These are phyloP conservation scores for Linderina pennispora DNA, from an alignment of 192 early-diverging fungal genomes.

Conservation along the genomic window DNA sequence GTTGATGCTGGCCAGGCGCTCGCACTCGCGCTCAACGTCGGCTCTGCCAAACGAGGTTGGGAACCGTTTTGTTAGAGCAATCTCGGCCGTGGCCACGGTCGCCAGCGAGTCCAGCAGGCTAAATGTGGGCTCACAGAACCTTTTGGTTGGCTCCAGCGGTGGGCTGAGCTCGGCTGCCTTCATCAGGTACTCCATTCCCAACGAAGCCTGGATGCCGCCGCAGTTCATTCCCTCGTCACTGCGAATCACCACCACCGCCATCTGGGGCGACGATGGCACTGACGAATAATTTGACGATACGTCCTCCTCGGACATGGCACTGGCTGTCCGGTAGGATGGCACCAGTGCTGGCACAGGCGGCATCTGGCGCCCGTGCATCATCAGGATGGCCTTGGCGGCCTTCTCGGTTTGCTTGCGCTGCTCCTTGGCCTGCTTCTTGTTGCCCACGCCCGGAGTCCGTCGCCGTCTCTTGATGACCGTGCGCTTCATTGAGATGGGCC, in stretches of 20 bases:
- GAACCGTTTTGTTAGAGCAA: constrained; percentile 19
- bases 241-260: neutral
- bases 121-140: too few species aligned
- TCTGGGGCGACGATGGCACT: neutral
- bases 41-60: neutral
- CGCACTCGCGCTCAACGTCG: neutral
- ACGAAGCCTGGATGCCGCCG: neutral
- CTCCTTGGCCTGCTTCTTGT: neutral
- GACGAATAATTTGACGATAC: neutral
- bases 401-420: neutral
- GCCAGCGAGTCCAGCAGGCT: constrained; percentile 39
- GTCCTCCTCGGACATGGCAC: too few species aligned
- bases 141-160: constrained; percentile 14
- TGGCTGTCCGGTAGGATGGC: neutral
- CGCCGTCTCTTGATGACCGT: constrained; percentile 65
- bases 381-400: neutral
- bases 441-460: constrained; percentile 16
- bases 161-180: constrained; percentile 24
- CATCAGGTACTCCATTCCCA: constrained; percentile 35
- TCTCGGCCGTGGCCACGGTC: constrained; percentile 34
- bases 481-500: constrained; percentile 69
- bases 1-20: constrained; percentile 4
- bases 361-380: neutral
- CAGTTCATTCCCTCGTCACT: neutral
- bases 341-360: neutral